These are phyloP conservation scores for Hyaloperonospora brassicae DNA, from an alignment of 352 stramenopile species.

Conservation along the genomic window DNA sequence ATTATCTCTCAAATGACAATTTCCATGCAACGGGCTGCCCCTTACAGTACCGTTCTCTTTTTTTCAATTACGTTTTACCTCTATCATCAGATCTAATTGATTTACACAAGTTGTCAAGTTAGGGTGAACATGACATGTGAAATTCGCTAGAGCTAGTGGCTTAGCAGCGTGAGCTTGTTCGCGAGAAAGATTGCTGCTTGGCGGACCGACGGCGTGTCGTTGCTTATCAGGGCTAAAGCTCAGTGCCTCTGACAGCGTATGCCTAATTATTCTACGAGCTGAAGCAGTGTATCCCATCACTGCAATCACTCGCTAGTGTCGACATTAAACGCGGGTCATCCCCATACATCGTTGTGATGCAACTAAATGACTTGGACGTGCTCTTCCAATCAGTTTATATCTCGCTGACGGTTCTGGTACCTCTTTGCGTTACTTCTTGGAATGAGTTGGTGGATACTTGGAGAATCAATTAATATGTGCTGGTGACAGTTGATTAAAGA, in stretches of 20 bases:
- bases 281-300: conserved; percentile 21
- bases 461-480: too few relatives aligned
- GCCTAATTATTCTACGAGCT: conserved; percentile 49
- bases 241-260: conserved; percentile 37
- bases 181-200: conserved; percentile 19
- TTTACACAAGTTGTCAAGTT: conserved; percentile 24
- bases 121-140: conserved; percentile 50
- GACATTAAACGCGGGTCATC: conserved; percentile 2
- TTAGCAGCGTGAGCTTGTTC: conserved; percentile 21
- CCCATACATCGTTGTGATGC: conserved; percentile 30
- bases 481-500: too few relatives aligned
- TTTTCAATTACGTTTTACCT: too few relatives aligned
- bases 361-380: conserved; percentile 65
- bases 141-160: conserved; percentile 49
- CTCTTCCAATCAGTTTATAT: conserved; percentile 46
- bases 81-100: conserved; percentile 58
- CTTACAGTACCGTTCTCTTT: too few relatives aligned
- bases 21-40: too few relatives aligned
- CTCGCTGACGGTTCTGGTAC: conserved; percentile 22
- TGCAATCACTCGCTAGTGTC: conserved; percentile 7
- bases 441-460: too few relatives aligned
- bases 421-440: too few relatives aligned
- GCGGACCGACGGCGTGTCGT: conserved; percentile 31
- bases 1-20: too few relatives aligned
- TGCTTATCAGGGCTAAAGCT: conserved; percentile 48